phyloP scores from a whole-genome alignment of 495 filamentous ascomycete species.

The Neurospora sp. region DNA sequence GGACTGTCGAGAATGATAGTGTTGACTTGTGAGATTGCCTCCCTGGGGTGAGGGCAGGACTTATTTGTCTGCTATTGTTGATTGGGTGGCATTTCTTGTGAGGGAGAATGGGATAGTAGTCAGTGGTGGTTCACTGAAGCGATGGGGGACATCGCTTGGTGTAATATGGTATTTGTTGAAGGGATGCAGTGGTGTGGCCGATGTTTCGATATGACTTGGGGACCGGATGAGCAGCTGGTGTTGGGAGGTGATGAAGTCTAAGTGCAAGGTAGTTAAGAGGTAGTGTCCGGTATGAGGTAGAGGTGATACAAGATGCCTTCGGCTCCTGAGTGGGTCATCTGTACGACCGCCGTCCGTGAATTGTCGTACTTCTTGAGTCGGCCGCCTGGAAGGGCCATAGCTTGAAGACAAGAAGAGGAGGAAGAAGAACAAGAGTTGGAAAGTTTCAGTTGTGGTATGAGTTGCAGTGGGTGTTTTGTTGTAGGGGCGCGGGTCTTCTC shows the following conservation, averaged over 20 bases:
- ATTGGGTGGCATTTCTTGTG: not conserved
- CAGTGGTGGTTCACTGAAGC: not conserved
- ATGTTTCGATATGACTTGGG: not conserved
- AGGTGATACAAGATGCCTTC: not conserved
- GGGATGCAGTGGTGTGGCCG: not conserved
- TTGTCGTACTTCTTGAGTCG: not conserved
- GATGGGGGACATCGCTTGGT: not conserved
- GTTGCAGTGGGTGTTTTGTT: not conserved
- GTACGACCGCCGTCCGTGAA: not conserved
- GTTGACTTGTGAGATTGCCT: not conserved
- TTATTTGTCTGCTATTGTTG: not conserved
- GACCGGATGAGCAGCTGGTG: not conserved
- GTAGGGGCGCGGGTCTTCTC: not conserved
- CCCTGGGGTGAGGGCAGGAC: not conserved
- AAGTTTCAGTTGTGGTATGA: not conserved
- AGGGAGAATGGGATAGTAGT: not conserved
- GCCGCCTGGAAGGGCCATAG: too few species aligned
- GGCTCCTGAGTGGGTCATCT: not conserved
- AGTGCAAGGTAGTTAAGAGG: not conserved
- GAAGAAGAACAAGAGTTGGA: not conserved
- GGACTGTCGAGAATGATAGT: fast-evolving
- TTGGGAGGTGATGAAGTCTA: not conserved
- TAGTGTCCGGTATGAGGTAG: not conserved
- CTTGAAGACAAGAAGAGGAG: not conserved
- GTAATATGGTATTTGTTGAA: not conserved